Base-by-base conservation (phyloP, 495 filamentous ascomycete species). In the Melanomma pulvis-pyrius region DNA sequence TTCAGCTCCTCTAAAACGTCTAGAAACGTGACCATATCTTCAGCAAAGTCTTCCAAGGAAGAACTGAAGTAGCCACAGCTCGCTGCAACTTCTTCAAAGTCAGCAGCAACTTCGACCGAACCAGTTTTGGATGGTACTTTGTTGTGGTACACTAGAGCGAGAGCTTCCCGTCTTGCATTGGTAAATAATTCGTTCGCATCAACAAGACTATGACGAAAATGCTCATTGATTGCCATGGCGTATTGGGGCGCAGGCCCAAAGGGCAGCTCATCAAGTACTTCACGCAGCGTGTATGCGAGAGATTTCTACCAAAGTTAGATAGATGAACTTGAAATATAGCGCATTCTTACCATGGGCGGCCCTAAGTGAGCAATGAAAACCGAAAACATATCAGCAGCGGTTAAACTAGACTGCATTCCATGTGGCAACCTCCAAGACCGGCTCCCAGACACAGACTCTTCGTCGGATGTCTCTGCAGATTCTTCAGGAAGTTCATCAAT, bases 1-100 rank as follows among this genome's bases (percentile, higher is more conserved):
- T 93, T 91, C 63, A 98, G 74, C 53, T 96, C 89, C 67, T 96
- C 91, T 21, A 98, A 73, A 21, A 96, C 87, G 44, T 89, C 82
- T n/a, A 98, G 76, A 65, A 93, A 90, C 12, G 81, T 84, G 60
- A 90, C 84, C 81, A 96, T 88, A 73, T 97, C 92, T 72, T 96
- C 90, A 0, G 92, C 92, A 75, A 98, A 92, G 66, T 92, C 88
- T 60, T 92, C 82, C 26, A 98, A 79, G 21, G 90, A 92, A 71
- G 92, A 96, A 72, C 88, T 91, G 74, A 97, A 98, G 73, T 98
- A 92, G 2, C 93, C 93, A 71, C 94, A 98, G 48, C 91, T 93
- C 5, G 94, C 94, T 30, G 92, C 91, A 9, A 98, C 92, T 76
- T 98, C 94, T 74, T 98, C 94, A 53, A 96, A 89, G 73, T 97